These are phyloP conservation scores for Euphorbia corollata DNA, from an alignment of 441 rosid genomes.

Conservation along the genomic window DNA sequence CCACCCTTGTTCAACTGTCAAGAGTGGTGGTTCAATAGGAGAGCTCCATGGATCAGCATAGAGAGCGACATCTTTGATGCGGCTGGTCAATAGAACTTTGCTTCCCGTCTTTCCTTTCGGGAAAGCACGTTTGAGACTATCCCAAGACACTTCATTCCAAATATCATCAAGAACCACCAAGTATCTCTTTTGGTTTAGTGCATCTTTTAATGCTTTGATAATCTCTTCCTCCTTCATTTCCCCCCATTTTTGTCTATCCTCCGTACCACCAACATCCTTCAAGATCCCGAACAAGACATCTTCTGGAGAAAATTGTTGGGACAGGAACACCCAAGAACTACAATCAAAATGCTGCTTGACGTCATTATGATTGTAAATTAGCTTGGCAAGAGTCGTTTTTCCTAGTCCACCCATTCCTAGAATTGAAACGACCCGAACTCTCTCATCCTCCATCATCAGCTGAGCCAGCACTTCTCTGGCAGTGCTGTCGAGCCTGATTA, in stretches of 20 bases:
- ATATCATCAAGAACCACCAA: conserved; percentile 16
- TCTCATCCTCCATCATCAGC: conserved; percentile 6
- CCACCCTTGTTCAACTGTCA: conserved; percentile 30
- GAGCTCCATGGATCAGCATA: conserved; percentile 24
- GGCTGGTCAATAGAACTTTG: conserved; percentile 31
- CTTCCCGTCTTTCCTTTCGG: conserved; percentile 13
- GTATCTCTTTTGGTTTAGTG: conserved; percentile 23
- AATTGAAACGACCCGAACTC: conserved; percentile 16
- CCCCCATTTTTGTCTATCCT: background rate
- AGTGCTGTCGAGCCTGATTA: conserved; percentile 16
- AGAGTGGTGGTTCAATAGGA: conserved; percentile 22
- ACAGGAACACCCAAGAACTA: background rate
- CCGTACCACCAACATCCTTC: background rate
- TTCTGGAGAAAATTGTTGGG: background rate
- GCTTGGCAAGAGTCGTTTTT: conserved; percentile 21
- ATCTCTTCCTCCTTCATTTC: conserved; percentile 24
- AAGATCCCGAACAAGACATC: background rate
- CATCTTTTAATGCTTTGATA: conserved; percentile 17
- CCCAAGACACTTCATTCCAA: conserved; percentile 25
- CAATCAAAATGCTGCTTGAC: conserved; percentile 17
- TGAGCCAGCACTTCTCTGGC: conserved; percentile 5
- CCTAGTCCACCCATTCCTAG: conserved; percentile 24
- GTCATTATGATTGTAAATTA: background rate
- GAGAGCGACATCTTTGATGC: conserved; percentile 23
- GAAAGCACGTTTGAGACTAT: background rate